Evolutionary conservation across 192 early-diverging fungal genomes (phyloP).

Genomic region (Mortierella claussenii): DNA sequence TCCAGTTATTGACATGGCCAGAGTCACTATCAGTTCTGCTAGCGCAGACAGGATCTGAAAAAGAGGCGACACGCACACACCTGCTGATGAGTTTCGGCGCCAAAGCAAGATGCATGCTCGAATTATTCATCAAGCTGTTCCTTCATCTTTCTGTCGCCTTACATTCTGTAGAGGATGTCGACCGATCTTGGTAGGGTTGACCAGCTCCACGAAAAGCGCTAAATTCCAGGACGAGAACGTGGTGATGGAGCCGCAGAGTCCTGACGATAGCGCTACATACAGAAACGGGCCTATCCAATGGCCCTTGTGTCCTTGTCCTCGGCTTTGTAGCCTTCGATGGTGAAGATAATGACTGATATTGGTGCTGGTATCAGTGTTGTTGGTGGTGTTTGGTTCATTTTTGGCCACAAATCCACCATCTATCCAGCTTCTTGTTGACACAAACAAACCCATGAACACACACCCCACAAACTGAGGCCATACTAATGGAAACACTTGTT

Average conservation of each 20-base stretch:
- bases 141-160: too few species aligned
- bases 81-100: too few species aligned
- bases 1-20: slow-evolving; percentile 59
- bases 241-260: slow-evolving; percentile 86
- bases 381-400: too few species aligned
- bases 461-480: slow-evolving; percentile 81
- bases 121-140: too few species aligned
- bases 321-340: too few species aligned
- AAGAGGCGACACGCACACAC: too few species aligned
- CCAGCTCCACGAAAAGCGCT: slow-evolving; percentile 59
- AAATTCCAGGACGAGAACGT: slow-evolving; percentile 86
- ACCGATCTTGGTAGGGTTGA: slow-evolving; percentile 33
- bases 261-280: slow-evolving; percentile 68
- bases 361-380: too few species aligned
- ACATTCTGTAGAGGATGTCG: slow-evolving; percentile 56
- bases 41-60: slow-evolving; percentile 57
- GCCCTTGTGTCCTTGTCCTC: slow-evolving; percentile 5
- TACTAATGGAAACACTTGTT: slow-evolving; percentile 69
- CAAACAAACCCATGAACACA: slow-evolving; percentile 64
- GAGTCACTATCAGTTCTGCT: slow-evolving; percentile 56
- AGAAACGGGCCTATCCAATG: slow-evolving; percentile 55
- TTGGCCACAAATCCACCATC: slow-evolving; percentile 26
- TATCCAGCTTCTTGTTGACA: slow-evolving; percentile 26
- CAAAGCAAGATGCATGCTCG: too few species aligned
- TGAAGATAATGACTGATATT: too few species aligned